A percentile compares a stretch with the other conserved stretches of the same genome.
phyloP scores from a whole-genome alignment of 495 filamentous ascomycete genomes.

The Tuber umbilicatum region DNA sequence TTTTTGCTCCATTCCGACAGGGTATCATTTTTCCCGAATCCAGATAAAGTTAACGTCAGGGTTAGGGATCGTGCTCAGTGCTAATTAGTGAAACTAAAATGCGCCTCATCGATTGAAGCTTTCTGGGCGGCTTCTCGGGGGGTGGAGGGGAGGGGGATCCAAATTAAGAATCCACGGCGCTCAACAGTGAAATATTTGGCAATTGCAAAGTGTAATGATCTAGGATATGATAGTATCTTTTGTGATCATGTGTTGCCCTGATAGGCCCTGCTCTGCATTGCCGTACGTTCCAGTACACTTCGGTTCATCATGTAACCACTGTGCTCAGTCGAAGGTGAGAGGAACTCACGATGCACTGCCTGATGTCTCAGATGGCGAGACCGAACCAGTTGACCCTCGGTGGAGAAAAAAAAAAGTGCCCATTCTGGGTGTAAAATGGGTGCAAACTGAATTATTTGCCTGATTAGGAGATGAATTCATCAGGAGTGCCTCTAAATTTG shows the following conservation, averaged over 20 bases:
- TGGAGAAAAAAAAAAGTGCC: background rate
- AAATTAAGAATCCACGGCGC: background rate
- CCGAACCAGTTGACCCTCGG: too few species aligned
- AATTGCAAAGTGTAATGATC: background rate
- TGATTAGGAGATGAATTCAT: background rate
- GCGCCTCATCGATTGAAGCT: background rate
- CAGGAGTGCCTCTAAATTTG: background rate
- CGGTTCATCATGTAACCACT: too few species aligned
- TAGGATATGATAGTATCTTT: too few species aligned
- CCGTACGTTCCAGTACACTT: too few species aligned
- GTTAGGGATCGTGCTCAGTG: background rate
- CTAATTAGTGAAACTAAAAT: background rate
- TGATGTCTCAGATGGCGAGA: background rate
- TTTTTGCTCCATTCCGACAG: background rate
- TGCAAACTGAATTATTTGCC: background rate
- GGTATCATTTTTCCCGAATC: slow-evolving; percentile 2
- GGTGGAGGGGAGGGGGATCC: too few species aligned
- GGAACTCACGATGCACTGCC: background rate
- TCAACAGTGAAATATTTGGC: background rate
- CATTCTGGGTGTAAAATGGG: background rate
- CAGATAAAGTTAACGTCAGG: slow-evolving; percentile 1
- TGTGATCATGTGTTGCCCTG: too few species aligned
- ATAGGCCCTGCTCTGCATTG: too few species aligned
- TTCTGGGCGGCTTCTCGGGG: background rate
- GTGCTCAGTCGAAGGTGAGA: too few species aligned